A percentile compares a stretch with the other conserved stretches of the same genome.
These are phyloP conservation scores for Chrysophaeum taylorii DNA, from an alignment of 352 stramenopile genomes.

Conservation along the genomic window DNA sequence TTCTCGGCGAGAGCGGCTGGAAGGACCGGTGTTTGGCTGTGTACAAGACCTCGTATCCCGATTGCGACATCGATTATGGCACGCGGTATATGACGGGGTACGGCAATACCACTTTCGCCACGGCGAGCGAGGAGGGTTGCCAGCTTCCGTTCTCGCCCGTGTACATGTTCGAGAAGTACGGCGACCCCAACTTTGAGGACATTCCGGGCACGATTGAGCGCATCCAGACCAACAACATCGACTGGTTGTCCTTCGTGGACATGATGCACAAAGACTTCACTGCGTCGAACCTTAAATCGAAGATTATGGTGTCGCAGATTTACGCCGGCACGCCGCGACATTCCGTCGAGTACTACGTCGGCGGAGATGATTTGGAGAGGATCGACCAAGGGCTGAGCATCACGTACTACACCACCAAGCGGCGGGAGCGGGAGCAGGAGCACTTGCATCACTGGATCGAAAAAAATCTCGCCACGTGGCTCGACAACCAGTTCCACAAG, in stretches of 20 bases:
- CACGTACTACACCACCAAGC: constrained; percentile 15
- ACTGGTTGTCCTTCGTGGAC: constrained; percentile 1
- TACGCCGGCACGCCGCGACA: constrained; percentile 19
- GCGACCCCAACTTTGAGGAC: constrained; percentile 18
- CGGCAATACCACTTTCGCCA: too few species aligned
- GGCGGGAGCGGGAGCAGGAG: neutral
- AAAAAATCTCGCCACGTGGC: neutral
- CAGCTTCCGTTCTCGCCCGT: constrained; percentile 17
- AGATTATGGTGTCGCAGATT: constrained; percentile 2
- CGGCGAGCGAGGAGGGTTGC: too few species aligned
- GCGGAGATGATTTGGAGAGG: constrained; percentile 6
- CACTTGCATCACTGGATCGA: constrained; percentile 12
- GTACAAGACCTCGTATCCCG: neutral
- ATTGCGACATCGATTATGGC: neutral
- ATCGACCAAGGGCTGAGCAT: constrained; percentile 2
- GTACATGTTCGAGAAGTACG: constrained; percentile 15
- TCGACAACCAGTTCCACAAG: constrained; percentile 13
- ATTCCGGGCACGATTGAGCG: constrained; percentile 8
- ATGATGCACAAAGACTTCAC: constrained; percentile 23
- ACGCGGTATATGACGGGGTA: constrained; percentile 5
- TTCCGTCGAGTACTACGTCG: constrained; percentile 6
- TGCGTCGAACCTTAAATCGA: constrained; percentile 1
- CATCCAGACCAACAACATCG: neutral
- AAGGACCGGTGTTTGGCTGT: neutral
- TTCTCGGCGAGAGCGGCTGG: constrained; percentile 11